phyloP scores from a whole-genome alignment of 495 filamentous ascomycete species.

The Podospora bellae-mahoneyi region DNA sequence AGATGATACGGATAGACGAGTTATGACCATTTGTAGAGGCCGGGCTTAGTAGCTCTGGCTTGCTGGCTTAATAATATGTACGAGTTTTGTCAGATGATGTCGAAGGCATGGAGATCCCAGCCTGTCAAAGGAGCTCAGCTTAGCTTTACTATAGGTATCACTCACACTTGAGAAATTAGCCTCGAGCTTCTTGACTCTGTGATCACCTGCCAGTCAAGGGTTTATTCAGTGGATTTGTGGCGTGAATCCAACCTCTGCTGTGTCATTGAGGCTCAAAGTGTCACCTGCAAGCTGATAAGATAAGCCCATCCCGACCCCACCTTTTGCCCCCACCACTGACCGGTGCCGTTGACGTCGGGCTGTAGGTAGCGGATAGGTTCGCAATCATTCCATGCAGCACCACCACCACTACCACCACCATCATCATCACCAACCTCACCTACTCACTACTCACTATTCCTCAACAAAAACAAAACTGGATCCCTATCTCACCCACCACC shows the following conservation, averaged over 20 bases:
- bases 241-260: too few relatives aligned
- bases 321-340: not conserved
- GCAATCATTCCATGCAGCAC: not conserved
- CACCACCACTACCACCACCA: not conserved
- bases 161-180: too few relatives aligned
- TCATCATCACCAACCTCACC: not conserved
- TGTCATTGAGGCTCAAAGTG: too few relatives aligned
- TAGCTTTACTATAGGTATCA: too few relatives aligned
- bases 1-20: slow-evolving; percentile 20
- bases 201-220: not conserved
- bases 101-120: not conserved
- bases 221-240: not conserved
- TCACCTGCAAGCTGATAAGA: not conserved
- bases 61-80: not conserved
- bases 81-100: not conserved
- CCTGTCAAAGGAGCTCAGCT: too few relatives aligned
- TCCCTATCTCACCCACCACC: not conserved
- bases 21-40: slow-evolving; percentile 13
- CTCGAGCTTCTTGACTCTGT: not conserved
- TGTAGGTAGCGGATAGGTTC: not conserved
- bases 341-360: not conserved
- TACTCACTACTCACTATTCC: too few relatives aligned
- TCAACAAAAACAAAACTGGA: not conserved
- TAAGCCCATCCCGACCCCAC: not conserved
- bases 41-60: not conserved